phyloP scores from a whole-genome alignment of 2,329 filamentous ascomycete genomes.

The Fulvia fulva region DNA sequence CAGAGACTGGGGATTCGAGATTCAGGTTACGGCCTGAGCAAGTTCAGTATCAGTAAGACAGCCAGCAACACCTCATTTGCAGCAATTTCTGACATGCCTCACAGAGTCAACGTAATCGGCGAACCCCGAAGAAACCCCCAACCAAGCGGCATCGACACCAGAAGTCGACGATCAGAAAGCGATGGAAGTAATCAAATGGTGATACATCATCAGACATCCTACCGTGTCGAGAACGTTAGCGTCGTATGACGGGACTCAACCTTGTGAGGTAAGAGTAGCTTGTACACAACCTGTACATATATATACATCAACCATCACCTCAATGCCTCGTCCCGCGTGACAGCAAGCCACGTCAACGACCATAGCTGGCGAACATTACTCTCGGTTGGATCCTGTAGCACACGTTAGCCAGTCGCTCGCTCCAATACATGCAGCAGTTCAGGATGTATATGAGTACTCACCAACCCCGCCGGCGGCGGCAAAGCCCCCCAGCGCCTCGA shows the following conservation, averaged over 20 bases:
- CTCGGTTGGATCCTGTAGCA: conserved; percentile 36
- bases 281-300: neutral
- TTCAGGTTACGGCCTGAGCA: conserved; percentile 4
- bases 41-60: conserved; percentile 3
- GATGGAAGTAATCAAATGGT: conserved; percentile 14
- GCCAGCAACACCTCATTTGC: neutral
- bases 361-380: conserved; percentile 45
- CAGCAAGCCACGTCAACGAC: conserved; percentile 56
- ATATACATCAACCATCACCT: neutral
- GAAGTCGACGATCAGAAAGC: neutral
- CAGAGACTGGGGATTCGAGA: neutral
- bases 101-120: neutral
- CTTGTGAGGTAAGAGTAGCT: too few relatives aligned
- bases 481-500: conserved; percentile 50
- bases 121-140: neutral
- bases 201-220: conserved; percentile 19
- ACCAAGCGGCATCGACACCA: neutral
- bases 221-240: conserved; percentile 16
- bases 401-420: neutral
- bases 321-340: conserved; percentile 36
- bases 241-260: neutral
- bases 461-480: conserved; percentile 43
- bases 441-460: neutral
- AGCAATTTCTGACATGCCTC: neutral
- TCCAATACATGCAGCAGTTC: neutral